Evolutionary conservation across 2,329 filamentous ascomycete genomes (phyloP).

Genomic region (Claviceps sp.): DNA sequence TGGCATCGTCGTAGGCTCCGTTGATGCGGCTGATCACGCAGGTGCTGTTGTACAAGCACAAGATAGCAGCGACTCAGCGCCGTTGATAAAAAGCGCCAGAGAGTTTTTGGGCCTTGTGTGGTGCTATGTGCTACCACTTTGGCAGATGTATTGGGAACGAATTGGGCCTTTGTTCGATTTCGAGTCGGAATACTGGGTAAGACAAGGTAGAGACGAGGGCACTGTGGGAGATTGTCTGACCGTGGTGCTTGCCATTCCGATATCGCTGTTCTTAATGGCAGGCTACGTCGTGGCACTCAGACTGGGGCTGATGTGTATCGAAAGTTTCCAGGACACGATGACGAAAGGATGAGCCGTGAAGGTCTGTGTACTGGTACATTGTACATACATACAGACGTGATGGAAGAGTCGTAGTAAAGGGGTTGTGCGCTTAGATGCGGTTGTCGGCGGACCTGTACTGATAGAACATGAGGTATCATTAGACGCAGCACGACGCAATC

Average conservation of each 20-base stretch:
- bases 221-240: slow-evolving; percentile 13
- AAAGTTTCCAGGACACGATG: slow-evolving; percentile 4
- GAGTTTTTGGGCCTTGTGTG: not conserved
- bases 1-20: slow-evolving; percentile 15
- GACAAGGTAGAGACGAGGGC: slow-evolving; percentile 11
- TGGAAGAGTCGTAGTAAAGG: not conserved
- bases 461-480: not conserved
- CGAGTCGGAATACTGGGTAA: slow-evolving; percentile 22
- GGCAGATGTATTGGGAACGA: slow-evolving; percentile 20
- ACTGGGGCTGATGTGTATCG: slow-evolving; percentile 10
- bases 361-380: slow-evolving; percentile 2
- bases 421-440: not conserved
- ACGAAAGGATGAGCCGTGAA: slow-evolving; percentile 2
- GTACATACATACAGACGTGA: not conserved
- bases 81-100: not conserved
- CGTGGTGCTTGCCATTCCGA: slow-evolving; percentile 16
- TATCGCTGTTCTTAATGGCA: slow-evolving; percentile 12
- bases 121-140: slow-evolving; percentile 5
- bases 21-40: not conserved
- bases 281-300: slow-evolving; percentile 15
- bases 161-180: slow-evolving; percentile 26
- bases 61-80: not conserved
- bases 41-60: not conserved
- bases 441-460: not conserved
- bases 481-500: not conserved